Conservation (phyloP, 2,329 filamentous ascomycete genomes). For the Apiospora saccharicola region DNA sequence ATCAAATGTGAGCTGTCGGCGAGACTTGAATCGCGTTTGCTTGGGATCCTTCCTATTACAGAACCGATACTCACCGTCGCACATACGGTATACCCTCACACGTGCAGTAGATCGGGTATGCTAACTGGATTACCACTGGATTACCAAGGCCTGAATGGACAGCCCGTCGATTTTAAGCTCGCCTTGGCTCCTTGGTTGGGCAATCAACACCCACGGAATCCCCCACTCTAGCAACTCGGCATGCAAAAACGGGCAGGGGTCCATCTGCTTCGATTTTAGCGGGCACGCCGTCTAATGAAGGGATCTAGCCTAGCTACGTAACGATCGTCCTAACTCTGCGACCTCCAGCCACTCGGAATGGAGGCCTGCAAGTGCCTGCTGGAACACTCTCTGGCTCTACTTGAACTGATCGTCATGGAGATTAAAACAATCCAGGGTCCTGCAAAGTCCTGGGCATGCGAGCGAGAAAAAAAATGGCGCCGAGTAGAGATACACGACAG, state of each 20-base stretch:
- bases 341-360: conserved; percentile 16
- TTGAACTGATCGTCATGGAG: conserved; percentile 10
- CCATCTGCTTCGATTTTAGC: not conserved
- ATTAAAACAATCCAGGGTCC: conserved; percentile 17
- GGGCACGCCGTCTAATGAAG: not conserved
- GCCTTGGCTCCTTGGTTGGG: conserved; percentile 5
- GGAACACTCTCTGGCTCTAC: conserved; percentile 7
- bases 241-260: not conserved
- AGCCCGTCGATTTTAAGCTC: conserved; percentile 5
- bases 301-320: conserved; percentile 1
- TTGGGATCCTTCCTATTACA: not conserved
- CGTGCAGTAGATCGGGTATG: not conserved
- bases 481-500: not conserved
- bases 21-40: conserved; percentile 6
- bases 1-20: not conserved
- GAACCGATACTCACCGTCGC: not conserved
- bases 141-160: not conserved
- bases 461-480: not conserved
- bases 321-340: not conserved
- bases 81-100: not conserved
- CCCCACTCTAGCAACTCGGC: not conserved
- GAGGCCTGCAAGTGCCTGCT: conserved; percentile 2
- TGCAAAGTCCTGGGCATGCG: not conserved
- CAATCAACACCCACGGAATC: not conserved
- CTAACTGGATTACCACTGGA: not conserved